A percentile compares a stretch with the other conserved stretches of the same genome.
phyloP scores from a whole-genome alignment of 345 rosid genomes.

The Ceriops tagal region DNA sequence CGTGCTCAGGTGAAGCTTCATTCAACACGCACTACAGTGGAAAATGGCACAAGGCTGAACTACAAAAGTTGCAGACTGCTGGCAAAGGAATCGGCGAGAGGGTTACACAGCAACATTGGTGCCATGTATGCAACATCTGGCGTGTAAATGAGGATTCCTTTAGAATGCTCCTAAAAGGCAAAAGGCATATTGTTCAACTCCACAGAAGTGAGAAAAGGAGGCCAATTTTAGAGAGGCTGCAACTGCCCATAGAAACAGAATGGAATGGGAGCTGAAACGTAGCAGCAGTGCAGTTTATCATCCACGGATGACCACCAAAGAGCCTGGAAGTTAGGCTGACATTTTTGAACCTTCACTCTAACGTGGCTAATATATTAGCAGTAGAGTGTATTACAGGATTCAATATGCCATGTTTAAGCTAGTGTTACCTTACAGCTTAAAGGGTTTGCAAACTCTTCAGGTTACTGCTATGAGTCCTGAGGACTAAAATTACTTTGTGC shows the following conservation, averaged over 20 bases:
- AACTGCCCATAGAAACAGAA: neutral
- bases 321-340: too few relatives aligned
- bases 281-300: too few relatives aligned
- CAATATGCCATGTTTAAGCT: too few relatives aligned
- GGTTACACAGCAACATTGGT: constrained; percentile 1
- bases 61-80: neutral
- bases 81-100: neutral
- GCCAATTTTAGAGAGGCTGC: neutral
- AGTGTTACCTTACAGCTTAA: too few relatives aligned
- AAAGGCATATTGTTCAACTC: constrained; percentile 14
- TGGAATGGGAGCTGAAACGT: too few relatives aligned
- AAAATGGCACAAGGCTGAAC: constrained; percentile 10
- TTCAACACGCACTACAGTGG: neutral
- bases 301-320: too few relatives aligned
- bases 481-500: too few relatives aligned
- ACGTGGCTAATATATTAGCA: too few relatives aligned
- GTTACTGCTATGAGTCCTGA: too few relatives aligned
- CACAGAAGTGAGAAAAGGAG: neutral
- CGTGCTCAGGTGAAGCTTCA: neutral
- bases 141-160: constrained; percentile 13
- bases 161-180: constrained; percentile 15
- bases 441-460: too few relatives aligned
- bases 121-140: constrained; percentile 17
- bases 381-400: too few relatives aligned
- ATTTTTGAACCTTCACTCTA: too few relatives aligned